Conservation (phyloP, 768 basidiomycete genomes). For the Amanita inopinata region DNA sequence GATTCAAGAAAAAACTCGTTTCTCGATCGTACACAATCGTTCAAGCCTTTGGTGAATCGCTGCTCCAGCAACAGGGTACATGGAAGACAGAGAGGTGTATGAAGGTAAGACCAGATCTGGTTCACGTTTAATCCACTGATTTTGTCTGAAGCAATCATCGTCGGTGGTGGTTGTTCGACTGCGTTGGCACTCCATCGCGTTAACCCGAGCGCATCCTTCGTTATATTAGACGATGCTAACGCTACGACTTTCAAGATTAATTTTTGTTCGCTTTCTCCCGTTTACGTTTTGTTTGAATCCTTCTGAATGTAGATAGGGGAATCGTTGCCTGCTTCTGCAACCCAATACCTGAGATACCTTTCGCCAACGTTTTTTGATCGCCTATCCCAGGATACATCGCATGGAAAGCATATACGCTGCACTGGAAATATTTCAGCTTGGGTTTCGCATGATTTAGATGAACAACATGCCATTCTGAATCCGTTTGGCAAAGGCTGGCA, state of each 20-base stretch:
- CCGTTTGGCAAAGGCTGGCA: conserved; percentile 25
- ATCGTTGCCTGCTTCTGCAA: conserved; percentile 23
- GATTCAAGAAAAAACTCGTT: too few relatives aligned
- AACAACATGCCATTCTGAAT: conserved; percentile 23
- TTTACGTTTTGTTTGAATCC: not conserved
- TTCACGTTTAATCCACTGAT: too few relatives aligned
- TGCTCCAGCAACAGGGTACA: too few relatives aligned
- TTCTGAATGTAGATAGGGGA: conserved; percentile 23
- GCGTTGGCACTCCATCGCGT: conserved; percentile 13
- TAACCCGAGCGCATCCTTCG: conserved; percentile 14
- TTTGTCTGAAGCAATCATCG: conserved; percentile 12
- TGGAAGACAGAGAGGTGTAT: too few relatives aligned
- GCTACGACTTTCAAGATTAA: conserved; percentile 21
- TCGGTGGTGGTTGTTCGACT: conserved; percentile 18
- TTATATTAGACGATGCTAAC: conserved; percentile 25
- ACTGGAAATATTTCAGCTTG: conserved; percentile 26
- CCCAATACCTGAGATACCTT: conserved; percentile 12
- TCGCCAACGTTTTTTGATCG: conserved; percentile 11
- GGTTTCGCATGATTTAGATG: conserved; percentile 17
- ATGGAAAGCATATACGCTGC: conserved; percentile 16
- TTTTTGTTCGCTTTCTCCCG: not conserved
- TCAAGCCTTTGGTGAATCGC: too few relatives aligned
- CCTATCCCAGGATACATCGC: conserved; percentile 13
- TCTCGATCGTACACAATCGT: too few relatives aligned
- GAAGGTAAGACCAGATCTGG: too few relatives aligned